Percentiles rank a stretch among this genome's conserved stretches.
phyloP scores from a whole-genome alignment of 1,284 basidiomycete species.

The Cerrena zonata region DNA sequence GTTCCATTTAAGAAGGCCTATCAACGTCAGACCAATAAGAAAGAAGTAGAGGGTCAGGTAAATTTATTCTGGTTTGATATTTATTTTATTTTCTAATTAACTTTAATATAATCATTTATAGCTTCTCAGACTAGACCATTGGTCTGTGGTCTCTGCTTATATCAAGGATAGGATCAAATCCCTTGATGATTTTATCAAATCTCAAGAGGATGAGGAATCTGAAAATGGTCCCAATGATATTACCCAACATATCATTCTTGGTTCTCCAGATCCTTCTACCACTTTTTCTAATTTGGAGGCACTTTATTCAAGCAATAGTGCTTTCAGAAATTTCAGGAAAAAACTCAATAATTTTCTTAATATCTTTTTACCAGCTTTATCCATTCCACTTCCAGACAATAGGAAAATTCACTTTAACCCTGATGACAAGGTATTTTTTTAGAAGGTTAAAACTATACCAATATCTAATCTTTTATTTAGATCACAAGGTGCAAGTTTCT shows the following conservation, averaged over 20 bases:
- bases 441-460: neutral
- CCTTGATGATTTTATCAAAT: neutral
- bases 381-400: neutral
- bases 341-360: slow-evolving; percentile 1
- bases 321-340: slow-evolving; percentile 9
- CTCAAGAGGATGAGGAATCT: neutral
- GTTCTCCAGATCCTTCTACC: neutral
- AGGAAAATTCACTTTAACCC: neutral
- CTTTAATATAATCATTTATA: slow-evolving; percentile 4
- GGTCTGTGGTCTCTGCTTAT: neutral
- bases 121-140: slow-evolving; percentile 15
- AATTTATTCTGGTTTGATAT: too few relatives aligned
- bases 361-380: neutral
- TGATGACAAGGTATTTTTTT: neutral
- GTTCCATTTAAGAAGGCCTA: slow-evolving; percentile 22
- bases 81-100: neutral
- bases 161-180: slow-evolving; percentile 10
- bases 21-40: slow-evolving; percentile 25
- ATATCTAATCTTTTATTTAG: neutral
- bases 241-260: neutral
- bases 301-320: neutral
- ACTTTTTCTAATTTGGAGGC: neutral
- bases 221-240: neutral
- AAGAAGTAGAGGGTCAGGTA: slow-evolving; percentile 23
- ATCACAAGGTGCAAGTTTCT: slow-evolving; percentile 17